These are phyloP conservation scores for Lichina pygmaea DNA, from an alignment of 495 filamentous ascomycete genomes.

Conservation along the genomic window DNA sequence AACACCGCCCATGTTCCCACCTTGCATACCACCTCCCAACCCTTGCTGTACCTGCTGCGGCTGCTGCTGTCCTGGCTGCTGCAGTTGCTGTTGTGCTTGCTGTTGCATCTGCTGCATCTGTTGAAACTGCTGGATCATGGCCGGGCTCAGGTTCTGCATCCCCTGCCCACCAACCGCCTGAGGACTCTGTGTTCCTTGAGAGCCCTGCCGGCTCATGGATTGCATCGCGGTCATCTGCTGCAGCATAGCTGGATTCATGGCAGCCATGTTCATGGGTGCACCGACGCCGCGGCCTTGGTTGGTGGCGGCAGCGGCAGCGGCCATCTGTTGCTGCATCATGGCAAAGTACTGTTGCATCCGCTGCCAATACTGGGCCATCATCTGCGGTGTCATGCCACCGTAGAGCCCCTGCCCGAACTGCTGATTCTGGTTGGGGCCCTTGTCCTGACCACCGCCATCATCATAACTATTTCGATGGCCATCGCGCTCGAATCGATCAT, in stretches of 20 bases:
- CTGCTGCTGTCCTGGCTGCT: conserved; percentile 18
- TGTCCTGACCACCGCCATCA: conserved; percentile 15
- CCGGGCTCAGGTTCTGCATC: conserved; percentile 27
- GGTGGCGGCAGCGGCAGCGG: conserved; percentile 12
- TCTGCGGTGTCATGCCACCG: conserved; percentile 58
- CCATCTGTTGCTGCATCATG: conserved; percentile 70
- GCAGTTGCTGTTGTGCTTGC: conserved; percentile 22
- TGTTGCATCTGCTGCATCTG: conserved; percentile 38
- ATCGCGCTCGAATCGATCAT: conserved; percentile 19
- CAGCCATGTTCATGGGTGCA: conserved; percentile 10
- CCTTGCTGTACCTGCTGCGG: conserved; percentile 7
- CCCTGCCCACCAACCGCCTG: conserved; percentile 8
- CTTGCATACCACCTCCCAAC: conserved; percentile 4
- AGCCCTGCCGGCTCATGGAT: conserved; percentile 5
- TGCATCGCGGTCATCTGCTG: conserved; percentile 6
- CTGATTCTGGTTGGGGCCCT: conserved; percentile 12
- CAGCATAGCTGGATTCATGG: conserved; percentile 32
- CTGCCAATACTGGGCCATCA: conserved; percentile 96
- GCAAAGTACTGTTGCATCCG: conserved; percentile 91
- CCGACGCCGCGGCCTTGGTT: conserved; percentile 18
- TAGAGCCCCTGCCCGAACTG: conserved; percentile 13
- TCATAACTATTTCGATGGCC: conserved; percentile 19
- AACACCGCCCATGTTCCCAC: background rate
- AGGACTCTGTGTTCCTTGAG: conserved; percentile 11
- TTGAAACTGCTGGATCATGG: conserved; percentile 54